Evolutionary conservation across 306 rosid genomes (phyloP), one percentile per base, ranked within the genome.

Genomic region (Astragalus glycyphyllos): DNA sequence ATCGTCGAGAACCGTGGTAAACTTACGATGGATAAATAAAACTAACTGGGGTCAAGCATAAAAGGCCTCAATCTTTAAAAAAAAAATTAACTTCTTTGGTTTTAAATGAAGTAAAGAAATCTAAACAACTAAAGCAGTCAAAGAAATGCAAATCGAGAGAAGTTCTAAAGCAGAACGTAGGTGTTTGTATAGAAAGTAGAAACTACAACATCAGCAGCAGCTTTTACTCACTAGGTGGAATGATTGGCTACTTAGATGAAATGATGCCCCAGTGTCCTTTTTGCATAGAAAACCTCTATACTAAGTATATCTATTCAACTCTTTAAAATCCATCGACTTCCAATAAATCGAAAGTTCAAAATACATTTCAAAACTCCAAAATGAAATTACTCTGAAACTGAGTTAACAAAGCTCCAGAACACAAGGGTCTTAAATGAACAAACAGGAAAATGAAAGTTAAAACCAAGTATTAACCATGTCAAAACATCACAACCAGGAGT

Each of bases 1-100:
- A 57, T 60, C 54, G 13, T 50, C 9, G 56, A 71, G 26, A 74
- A 68, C 46, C n/a, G 60, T 31, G 68, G 37, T 10, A 72, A 81
- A 65, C 42, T 83, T 67, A 37, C 58, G 12, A 29, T 45, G 32
- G 11, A 46, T 13, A 54, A 49, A 53, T 10, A n/a, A 40, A 62
- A 68, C 63, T 16, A 44, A 40, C 13, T 12, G 38, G 47, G 9
- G 23, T 56, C 50, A 35, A 45, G 41, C 68, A 65, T 58, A 58
- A 8, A 81, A 37, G 10, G 49, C 20, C 11, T 12, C 64, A 15
- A 47, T 73, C 38, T 11, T 55, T 12, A 29, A 2, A 17, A 41
- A 48, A 50, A 53, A 20, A 26, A 5, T 11, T 14, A 12, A 8
- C 13, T 54, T 51, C 65, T 20, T 70, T 49, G 6, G 15, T 23